Base-by-base conservation (phyloP, 352 stramenopile genomes). In the Phytophthora sp. region DNA sequence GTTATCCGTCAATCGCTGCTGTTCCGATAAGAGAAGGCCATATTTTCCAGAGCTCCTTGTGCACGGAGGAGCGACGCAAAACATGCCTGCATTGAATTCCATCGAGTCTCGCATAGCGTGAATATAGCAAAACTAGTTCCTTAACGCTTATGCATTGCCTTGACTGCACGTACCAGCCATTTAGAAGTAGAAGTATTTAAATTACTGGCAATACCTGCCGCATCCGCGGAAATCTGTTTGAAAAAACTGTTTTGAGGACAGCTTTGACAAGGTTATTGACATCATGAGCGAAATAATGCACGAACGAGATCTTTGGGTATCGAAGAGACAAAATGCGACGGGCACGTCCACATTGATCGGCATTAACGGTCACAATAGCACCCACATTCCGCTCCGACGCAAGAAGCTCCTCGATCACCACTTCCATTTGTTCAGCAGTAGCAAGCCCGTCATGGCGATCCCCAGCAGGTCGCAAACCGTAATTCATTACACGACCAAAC, bases 211-310 rank as follows among this genome's bases (percentile, higher is more conserved):
- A 20, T 20, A 27, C 5, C 39, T 30, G 41, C 41, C 20, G 30
- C 21, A 5, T 49, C 12, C n/a, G 5, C 21, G 9, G 18, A 49
- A 49, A 41, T n/a, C n/a, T n/a, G n/a, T n/a, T 42, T 23, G 18
- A 58, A 69, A n/a, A n/a, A 23, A 33, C 29, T 0, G 53, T 57
- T 16, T 66, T 36, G 8, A 69, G 18, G 4, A 74, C 50, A 9
- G 30, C 11, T 57, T 74, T 64, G 2, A 70, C 49, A 11, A 64
- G 46, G 29, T 70, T 67, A 27, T 70, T 74, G 11, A 74, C 9
- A 49, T 57, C 55, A 27, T 70, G 49, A 55, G 63, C 55, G 13
- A 62, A 62, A 13, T 41, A 66, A 42, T 31, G 20, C 1, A 67
- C 21, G 20, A 71, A 74, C 4, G 31, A 36, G n/a, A 70, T 51